Evolutionary conservation across 2,329 filamentous ascomycete species (phyloP), one percentile per base, ranked within the genome.

Genomic region (Stagonosporopsis cucurbitacearum): DNA sequence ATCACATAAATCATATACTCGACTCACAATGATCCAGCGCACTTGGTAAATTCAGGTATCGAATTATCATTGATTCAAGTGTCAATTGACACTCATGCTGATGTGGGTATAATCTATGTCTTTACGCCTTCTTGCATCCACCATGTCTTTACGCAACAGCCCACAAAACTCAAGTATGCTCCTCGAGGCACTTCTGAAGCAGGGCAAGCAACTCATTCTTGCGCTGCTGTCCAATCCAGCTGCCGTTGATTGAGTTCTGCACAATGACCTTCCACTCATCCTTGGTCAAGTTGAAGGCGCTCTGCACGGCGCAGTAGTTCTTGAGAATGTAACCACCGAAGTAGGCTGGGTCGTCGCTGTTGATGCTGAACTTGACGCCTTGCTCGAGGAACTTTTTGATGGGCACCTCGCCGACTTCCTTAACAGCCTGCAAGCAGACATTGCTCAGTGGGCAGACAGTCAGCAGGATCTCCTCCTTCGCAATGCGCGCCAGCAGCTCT

Each of bases 371-470:
- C 58, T 78, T 81, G 35, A 91, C 85, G 0, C 86, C 85, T 6
- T 78, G 78, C 36, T 89, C 83, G 19, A 91, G 73, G 63, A 90
- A 88, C 48, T 76, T 78, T 13, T 86, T 79, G 56, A 91, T 81
- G 0, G 89, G 88, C 30, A 88, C 77, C 33, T 67, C 53, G 15
- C 60, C 50, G 11, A 67, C 54, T 47, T 86, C 78, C 19, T 76
- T 72, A 20, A 89, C 77, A 25, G 74, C 73, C 44, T 76, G 64
- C 2, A 86, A 82, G 62, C 82, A 86, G n/a, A 92, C 84, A 73
- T 94, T 92, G 63, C 87, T 90, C 57, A 91, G 69, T 1, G 90
- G 90, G 68, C 90, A 94, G 33, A 91, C 79, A 0, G 88, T 90
- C 54, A 93, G 73, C 69, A 93, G 67, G 19, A 84, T 85, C 33